These are phyloP conservation scores for Acer yangbiense DNA, from an alignment of 345 rosid genomes.

Conservation along the genomic window DNA sequence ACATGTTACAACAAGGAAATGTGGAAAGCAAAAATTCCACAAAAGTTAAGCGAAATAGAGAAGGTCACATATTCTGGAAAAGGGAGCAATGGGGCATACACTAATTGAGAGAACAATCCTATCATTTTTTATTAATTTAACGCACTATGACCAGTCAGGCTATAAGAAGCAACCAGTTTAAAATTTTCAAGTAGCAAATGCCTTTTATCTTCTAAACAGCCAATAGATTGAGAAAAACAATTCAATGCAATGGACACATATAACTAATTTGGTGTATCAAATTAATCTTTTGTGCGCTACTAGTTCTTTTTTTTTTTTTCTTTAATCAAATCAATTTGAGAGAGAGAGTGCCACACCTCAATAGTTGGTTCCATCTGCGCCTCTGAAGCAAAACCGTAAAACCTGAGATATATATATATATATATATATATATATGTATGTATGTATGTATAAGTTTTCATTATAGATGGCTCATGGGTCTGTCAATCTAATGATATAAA, in stretches of 20 bases:
- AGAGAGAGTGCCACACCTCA: constrained; percentile 54
- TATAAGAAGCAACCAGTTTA: not conserved
- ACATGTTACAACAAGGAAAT: not conserved
- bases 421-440: no score
- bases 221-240: not conserved
- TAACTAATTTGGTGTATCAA: not conserved
- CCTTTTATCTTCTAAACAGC: not conserved
- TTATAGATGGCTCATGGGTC: not conserved
- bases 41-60: not conserved
- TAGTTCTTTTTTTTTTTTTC: not conserved
- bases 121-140: not conserved
- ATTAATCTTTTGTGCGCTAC: not conserved
- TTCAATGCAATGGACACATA: not conserved
- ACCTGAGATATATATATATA: constrained; percentile 53
- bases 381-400: constrained; percentile 89
- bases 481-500: constrained; percentile 9
- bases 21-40: not conserved
- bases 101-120: not conserved
- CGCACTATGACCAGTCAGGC: not conserved
- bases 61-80: not conserved
- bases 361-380: constrained; percentile 91
- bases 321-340: not conserved
- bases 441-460: constrained; percentile 7
- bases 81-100: not conserved
- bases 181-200: constrained; percentile 1